Evolutionary conservation across 441 rosid genomes (phyloP).

Genomic region (Arabidopsis hybrid): DNA sequence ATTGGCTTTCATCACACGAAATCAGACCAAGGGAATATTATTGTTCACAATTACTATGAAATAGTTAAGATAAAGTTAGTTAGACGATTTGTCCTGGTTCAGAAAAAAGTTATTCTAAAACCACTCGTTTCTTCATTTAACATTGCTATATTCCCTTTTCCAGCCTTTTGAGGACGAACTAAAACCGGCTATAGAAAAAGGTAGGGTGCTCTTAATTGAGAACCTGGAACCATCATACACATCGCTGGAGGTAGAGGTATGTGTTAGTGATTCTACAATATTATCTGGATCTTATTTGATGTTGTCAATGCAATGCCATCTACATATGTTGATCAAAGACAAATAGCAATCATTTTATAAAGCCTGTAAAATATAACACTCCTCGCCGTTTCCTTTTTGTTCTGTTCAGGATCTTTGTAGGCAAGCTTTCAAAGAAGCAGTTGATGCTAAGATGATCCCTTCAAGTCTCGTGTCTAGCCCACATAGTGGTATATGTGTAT

Average conservation of each 20-base stretch:
- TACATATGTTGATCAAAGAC: conserved; percentile 2
- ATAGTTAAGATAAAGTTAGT: conserved; percentile 6
- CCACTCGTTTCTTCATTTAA: conserved; percentile 6
- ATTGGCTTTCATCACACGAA: conserved; percentile 18
- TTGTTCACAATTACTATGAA: neutral
- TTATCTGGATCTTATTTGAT: conserved; percentile 12
- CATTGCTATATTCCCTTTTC: conserved; percentile 9
- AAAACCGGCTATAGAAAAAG: conserved; percentile 47
- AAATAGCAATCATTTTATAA: conserved; percentile 9
- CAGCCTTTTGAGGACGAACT: conserved; percentile 60
- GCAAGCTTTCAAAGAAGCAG: conserved; percentile 54
- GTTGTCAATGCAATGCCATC: conserved; percentile 2
- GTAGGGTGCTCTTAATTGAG: conserved; percentile 52
- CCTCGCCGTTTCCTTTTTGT: conserved; percentile 1
- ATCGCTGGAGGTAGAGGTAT: conserved; percentile 71
- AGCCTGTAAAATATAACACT: conserved; percentile 16
- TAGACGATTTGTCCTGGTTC: conserved; percentile 6
- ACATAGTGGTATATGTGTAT: conserved; percentile 49
- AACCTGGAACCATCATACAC: conserved; percentile 65
- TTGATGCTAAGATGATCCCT: conserved; percentile 54
- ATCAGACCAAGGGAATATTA: conserved; percentile 6
- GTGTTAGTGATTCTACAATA: conserved; percentile 13
- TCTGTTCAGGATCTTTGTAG: conserved; percentile 54
- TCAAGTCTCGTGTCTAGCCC: conserved; percentile 46
- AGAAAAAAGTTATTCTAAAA: neutral